phyloP scores from a whole-genome alignment of 768 basidiomycete species.

The Cantharellus anzutake region DNA sequence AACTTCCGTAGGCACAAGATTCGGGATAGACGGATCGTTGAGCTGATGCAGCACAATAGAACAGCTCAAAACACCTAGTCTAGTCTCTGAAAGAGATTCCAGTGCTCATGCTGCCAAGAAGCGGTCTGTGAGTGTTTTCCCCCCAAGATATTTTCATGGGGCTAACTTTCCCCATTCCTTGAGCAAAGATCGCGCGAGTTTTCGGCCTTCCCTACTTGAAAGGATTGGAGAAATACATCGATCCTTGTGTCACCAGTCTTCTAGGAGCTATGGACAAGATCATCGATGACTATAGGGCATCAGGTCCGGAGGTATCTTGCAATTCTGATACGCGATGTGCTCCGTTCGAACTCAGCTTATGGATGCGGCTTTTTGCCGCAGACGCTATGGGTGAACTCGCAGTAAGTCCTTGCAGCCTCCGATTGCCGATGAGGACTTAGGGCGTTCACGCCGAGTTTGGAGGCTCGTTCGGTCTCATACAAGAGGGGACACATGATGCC shows the following conservation, averaged over 20 bases:
- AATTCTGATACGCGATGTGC: background rate
- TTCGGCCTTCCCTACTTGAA: background rate
- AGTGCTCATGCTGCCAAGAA: background rate
- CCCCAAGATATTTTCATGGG: background rate
- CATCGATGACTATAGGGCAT: background rate
- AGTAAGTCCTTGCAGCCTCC: background rate
- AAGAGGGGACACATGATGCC: background rate
- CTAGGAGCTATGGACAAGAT: background rate
- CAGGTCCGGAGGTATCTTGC: background rate
- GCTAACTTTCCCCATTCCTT: background rate
- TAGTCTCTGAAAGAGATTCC: background rate
- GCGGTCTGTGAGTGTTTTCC: background rate
- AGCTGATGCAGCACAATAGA: background rate
- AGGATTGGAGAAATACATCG: background rate
- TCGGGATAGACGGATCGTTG: background rate
- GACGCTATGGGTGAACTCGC: background rate
- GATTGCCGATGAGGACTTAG: background rate
- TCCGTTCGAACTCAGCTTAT: background rate
- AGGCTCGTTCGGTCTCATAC: background rate
- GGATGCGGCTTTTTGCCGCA: background rate
- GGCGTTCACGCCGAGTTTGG: background rate
- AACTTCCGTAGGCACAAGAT: background rate
- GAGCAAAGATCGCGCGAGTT: background rate
- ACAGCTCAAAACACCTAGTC: background rate
- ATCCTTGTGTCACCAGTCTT: background rate